Evolutionary conservation across 331 rosid genomes (phyloP).

Genomic region (Telfairia occidentalis): DNA sequence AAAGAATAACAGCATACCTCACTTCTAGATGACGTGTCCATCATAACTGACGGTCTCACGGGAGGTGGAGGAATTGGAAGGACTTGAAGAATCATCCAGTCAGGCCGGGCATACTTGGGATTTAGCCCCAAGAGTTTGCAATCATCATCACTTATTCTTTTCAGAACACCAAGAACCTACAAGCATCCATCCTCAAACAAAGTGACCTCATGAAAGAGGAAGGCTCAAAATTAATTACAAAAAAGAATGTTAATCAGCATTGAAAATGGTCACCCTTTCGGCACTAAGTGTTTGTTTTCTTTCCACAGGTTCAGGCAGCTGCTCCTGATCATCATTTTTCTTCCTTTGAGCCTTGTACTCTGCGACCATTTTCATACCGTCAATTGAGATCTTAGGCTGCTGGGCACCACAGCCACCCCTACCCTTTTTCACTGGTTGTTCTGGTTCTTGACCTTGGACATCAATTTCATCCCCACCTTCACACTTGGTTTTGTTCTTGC

Average conservation of each 20-base stretch:
- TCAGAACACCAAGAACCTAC: conserved; percentile 84
- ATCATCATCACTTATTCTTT: conserved; percentile 89
- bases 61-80: conserved; percentile 99
- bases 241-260: not conserved
- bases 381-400: conserved; percentile 84
- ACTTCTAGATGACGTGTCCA: conserved; percentile 96
- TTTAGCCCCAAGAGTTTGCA: conserved; percentile 75
- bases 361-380: conserved; percentile 81
- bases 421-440: conserved; percentile 64
- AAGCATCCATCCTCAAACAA: conserved; percentile 17
- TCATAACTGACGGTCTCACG: conserved; percentile 98
- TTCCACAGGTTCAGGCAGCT: conserved; percentile 95
- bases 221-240: not conserved
- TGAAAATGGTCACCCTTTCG: conserved; percentile 49
- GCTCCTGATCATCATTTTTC: conserved; percentile 89
- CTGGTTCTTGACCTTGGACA: conserved; percentile 43
- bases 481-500: conserved; percentile 83
- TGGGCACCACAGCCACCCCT: conserved; percentile 98
- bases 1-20: conserved; percentile 51
- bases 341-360: conserved; percentile 89
- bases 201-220: conserved; percentile 1
- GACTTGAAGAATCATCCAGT: conserved; percentile 97
- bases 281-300: conserved; percentile 95
- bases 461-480: conserved; percentile 97
- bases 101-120: conserved; percentile 93